phyloP scores from a whole-genome alignment of 129 eudicot species.

The Chrysanthemum seticuspe region DNA sequence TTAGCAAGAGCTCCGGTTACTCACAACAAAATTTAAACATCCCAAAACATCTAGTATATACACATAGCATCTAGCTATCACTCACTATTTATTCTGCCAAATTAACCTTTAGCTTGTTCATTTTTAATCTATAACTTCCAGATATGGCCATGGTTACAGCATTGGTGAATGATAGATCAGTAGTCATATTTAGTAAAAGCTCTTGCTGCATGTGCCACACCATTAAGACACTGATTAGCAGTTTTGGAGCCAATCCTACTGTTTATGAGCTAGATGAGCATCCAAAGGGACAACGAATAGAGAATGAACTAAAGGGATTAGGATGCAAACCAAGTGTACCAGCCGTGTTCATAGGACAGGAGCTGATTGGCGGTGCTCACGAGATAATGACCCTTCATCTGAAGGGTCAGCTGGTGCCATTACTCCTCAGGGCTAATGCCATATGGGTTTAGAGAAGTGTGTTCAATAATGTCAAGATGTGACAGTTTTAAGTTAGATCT shows the following conservation, averaged over 20 bases:
- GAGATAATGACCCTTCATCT: slow-evolving; percentile 76
- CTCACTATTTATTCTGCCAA: background rate
- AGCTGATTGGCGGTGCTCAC: slow-evolving; percentile 71
- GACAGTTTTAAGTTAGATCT: slow-evolving; percentile 7
- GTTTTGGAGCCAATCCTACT: slow-evolving; percentile 68
- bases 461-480: slow-evolving; percentile 20
- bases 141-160: slow-evolving; percentile 44
- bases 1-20: slow-evolving; percentile 22
- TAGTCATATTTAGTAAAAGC: slow-evolving; percentile 68
- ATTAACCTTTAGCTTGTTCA: background rate
- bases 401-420: slow-evolving; percentile 59
- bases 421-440: slow-evolving; percentile 71
- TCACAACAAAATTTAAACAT: slow-evolving; percentile 18
- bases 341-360: slow-evolving; percentile 61
- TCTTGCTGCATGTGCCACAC: slow-evolving; percentile 68
- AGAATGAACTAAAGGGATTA: slow-evolving; percentile 45
- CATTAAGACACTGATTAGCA: slow-evolving; percentile 60
- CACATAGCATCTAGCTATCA: no score
- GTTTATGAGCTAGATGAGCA: slow-evolving; percentile 66
- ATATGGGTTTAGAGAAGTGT: slow-evolving; percentile 58
- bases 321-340: slow-evolving; percentile 60
- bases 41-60: background rate
- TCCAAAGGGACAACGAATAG: slow-evolving; percentile 53
- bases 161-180: slow-evolving; percentile 49
- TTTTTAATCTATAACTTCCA: background rate